Conservation (phyloP, 2,329 filamentous ascomycete genomes). For the Xylariaceae sp. region DNA sequence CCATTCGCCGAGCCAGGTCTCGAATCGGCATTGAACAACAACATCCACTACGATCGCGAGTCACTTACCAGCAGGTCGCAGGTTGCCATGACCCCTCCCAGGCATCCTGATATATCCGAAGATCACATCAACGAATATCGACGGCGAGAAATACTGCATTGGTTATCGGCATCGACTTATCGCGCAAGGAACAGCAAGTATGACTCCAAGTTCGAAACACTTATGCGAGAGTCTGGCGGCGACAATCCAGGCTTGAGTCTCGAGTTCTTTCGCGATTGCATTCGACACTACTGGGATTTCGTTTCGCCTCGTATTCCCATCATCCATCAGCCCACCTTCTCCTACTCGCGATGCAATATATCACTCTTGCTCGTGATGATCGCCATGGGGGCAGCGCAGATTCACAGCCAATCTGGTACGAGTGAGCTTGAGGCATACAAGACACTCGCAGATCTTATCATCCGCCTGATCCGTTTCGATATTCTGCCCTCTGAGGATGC, state of each 20-base stretch:
- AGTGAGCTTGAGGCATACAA: constrained; percentile 43
- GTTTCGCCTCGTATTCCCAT: constrained; percentile 85
- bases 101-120: constrained; percentile 35
- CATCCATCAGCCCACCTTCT: constrained; percentile 83
- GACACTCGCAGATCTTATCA: constrained; percentile 55
- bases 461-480: constrained; percentile 73
- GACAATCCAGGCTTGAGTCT: constrained; percentile 56
- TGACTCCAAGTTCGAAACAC: constrained; percentile 25
- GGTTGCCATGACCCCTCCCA: constrained; percentile 38
- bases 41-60: constrained; percentile 48
- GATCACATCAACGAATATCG: constrained; percentile 41
- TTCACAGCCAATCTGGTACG: constrained; percentile 61
- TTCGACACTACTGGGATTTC: constrained; percentile 82
- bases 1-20: constrained; percentile 46
- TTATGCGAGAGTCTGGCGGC: constrained; percentile 36
- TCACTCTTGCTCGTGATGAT: constrained; percentile 77
- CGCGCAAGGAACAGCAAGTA: constrained; percentile 31
- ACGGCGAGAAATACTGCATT: constrained; percentile 34
- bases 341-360: constrained; percentile 71
- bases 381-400: constrained; percentile 75
- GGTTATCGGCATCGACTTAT: neutral
- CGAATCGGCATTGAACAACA: constrained; percentile 48
- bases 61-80: constrained; percentile 44
- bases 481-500: constrained; percentile 81
- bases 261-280: constrained; percentile 79